These are phyloP conservation scores for Cupressus sempervirens DNA, from an alignment of 75 land plant genomes.

Conservation along the genomic window DNA sequence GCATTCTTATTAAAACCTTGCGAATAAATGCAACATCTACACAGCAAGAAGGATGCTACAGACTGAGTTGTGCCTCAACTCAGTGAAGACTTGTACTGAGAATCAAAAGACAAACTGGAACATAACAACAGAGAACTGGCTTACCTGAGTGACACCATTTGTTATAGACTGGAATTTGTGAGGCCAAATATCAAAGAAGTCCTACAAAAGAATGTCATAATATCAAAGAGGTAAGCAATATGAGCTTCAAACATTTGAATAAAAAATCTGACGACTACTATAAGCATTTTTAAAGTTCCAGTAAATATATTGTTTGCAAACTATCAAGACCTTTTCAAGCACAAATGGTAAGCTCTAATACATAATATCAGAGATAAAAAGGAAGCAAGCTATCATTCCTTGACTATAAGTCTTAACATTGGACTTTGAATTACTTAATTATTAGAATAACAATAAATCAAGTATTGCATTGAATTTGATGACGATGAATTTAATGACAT, in stretches of 20 bases:
- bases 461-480: background rate
- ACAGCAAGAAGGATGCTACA: background rate
- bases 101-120: background rate
- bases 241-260: background rate
- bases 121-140: background rate
- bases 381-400: background rate
- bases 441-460: background rate
- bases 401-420: background rate
- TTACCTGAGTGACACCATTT: conserved; percentile 81
- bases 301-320: background rate
- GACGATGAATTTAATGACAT: background rate
- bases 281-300: background rate
- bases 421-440: background rate
- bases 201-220: conserved; percentile 31
- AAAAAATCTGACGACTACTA: background rate
- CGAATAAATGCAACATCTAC: background rate
- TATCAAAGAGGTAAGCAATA: background rate
- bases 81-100: background rate
- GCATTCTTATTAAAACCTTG: background rate
- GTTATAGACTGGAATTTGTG: conserved; percentile 64
- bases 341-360: background rate
- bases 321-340: background rate
- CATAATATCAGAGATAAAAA: background rate
- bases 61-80: background rate
- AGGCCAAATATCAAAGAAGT: conserved; percentile 72